Conservation (phyloP, 1,284 basidiomycete genomes). For the Stereum hirsutum region DNA sequence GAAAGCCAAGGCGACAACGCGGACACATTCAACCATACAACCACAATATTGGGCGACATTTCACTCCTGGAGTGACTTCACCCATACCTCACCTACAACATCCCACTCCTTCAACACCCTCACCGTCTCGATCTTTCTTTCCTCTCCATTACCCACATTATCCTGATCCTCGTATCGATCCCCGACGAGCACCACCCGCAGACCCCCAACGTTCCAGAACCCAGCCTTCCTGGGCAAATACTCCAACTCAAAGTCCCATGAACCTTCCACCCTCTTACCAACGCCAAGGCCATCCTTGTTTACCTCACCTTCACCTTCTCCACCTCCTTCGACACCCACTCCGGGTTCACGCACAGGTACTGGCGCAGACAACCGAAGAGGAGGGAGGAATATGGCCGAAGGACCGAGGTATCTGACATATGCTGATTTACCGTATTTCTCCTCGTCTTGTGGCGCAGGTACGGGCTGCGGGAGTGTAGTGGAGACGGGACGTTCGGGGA, state of each 20-base stretch:
- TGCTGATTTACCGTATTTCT: conserved; percentile 4
- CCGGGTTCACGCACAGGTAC: conserved; percentile 16
- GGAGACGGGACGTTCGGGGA: background rate
- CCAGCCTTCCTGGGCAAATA: conserved; percentile 48
- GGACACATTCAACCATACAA: too few relatives aligned
- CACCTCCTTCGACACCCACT: conserved; percentile 16
- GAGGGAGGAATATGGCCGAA: conserved; percentile 9
- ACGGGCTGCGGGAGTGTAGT: conserved; percentile 6
- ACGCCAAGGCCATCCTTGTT: background rate
- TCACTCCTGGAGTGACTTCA: too few relatives aligned
- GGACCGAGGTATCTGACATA: conserved; percentile 10
- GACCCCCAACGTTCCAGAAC: conserved; percentile 50
- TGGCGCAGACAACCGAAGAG: conserved; percentile 2
- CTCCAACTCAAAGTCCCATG: conserved; percentile 49
- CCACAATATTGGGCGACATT: too few relatives aligned
- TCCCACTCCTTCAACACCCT: conserved; percentile 58
- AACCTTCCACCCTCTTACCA: conserved; percentile 11
- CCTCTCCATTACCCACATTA: conserved; percentile 14
- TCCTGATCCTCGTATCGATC: conserved; percentile 42
- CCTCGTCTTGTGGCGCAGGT: conserved; percentile 7
- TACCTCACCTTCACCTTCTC: conserved; percentile 21
- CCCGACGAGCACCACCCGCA: conserved; percentile 51
- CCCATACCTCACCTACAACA: conserved; percentile 60
- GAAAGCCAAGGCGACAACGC: too few relatives aligned
- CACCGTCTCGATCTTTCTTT: conserved; percentile 20